Evolutionary conservation across 495 filamentous ascomycete species (phyloP).

Genomic region (Aspergillus funiculosus): DNA sequence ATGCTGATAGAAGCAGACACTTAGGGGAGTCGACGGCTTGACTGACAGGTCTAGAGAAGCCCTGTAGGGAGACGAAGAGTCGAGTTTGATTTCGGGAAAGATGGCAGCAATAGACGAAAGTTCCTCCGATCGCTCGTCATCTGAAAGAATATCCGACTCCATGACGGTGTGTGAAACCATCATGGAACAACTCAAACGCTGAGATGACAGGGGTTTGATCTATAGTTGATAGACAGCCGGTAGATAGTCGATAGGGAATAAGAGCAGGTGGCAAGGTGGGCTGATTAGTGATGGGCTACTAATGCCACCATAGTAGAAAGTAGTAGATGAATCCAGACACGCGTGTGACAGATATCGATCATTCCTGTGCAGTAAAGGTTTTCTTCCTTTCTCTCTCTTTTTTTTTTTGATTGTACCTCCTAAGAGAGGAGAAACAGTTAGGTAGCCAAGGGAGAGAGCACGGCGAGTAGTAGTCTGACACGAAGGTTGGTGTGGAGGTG

Average conservation of each 20-base stretch:
- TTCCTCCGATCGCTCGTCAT: slow-evolving; percentile 71
- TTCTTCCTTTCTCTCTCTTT: neutral
- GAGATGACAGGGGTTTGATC: neutral
- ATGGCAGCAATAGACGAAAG: slow-evolving; percentile 80
- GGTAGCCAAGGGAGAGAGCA: neutral
- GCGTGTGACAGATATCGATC: too few relatives aligned
- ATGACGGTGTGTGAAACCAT: slow-evolving; percentile 21
- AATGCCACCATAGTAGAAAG: slow-evolving; percentile 7
- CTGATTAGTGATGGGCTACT: slow-evolving; percentile 8
- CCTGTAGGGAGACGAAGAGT: slow-evolving; percentile 50
- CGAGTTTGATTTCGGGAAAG: slow-evolving; percentile 73
- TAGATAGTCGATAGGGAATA: too few relatives aligned
- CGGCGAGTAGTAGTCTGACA: neutral
- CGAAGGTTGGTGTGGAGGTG: neutral
- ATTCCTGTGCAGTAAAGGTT: too few relatives aligned
- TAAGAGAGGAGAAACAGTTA: too few relatives aligned
- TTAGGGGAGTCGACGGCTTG: slow-evolving; percentile 59
- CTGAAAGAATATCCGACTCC: slow-evolving; percentile 27
- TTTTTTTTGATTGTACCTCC: neutral
- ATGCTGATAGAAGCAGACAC: slow-evolving; percentile 60
- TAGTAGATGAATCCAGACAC: slow-evolving; percentile 2
- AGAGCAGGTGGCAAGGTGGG: slow-evolving; percentile 13
- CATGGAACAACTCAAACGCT: neutral
- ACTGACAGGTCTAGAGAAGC: slow-evolving; percentile 70
- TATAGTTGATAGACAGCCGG: too few relatives aligned